Evolutionary conservation across 2,329 filamentous ascomycete species (phyloP), one percentile per base, ranked within the genome.

Genomic region (Neopestalotiopsis sp.): DNA sequence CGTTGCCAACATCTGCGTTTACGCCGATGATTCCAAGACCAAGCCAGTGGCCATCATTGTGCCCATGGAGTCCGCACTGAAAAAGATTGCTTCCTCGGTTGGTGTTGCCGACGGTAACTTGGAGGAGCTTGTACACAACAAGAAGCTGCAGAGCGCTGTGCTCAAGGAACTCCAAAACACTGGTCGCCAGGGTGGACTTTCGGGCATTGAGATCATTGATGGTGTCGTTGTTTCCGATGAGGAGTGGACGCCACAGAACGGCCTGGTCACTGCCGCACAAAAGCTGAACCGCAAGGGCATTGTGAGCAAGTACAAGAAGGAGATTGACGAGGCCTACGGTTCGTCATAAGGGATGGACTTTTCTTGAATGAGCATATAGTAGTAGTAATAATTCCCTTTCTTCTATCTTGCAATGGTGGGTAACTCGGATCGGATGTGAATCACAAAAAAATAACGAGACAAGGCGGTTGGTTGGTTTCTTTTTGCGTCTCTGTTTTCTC

Each of bases 211-310:
- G 81, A 89, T 92, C 68, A 89, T 93, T 70, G 89, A 92, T 71
- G 91, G 91, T 70, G 89, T 93, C 13, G 91, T 92, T 1, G 76
- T 93, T 73, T 88, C 89, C 0, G 90, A 92, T 71, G 91, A 93
- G 80, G 91, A 93, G 79, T 93, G 91, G 91, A 93, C 90, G 10
- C 89, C 91, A 59, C 89, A 92, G 73, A 93, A 92, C 76, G 85
- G 86, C 68, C 84, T 90, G 68, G 87, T 91, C 67, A 92, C 91
- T 62, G 90, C 91, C 12, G 91, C 91, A 2, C 91, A 93, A 80
- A 93, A 93, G 77, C 84, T 93, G 64, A 91, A 93, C 82, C 87
- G 91, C 74, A 91, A 88, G 82, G 88, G 86, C 74, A 91, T 93
- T 70, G 79, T 91, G 65, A 80, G 85, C 56, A 88, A 86, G 74